These are phyloP conservation scores for Monosporozyma solicola DNA, from an alignment of 805 yeast species.

Conservation along the genomic window DNA sequence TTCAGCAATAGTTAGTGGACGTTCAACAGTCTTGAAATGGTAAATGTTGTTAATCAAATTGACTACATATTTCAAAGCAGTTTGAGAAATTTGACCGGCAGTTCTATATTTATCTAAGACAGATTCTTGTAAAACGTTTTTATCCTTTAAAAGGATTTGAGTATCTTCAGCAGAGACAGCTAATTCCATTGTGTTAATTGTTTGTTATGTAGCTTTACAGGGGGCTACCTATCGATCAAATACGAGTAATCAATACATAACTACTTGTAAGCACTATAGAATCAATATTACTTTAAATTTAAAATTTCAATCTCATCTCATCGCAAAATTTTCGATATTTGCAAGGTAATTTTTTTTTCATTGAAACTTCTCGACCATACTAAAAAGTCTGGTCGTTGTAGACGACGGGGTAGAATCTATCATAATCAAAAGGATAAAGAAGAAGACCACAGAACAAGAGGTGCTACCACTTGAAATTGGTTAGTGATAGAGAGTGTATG, in stretches of 20 bases:
- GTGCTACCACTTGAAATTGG: too few relatives aligned
- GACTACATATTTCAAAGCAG: slow-evolving; percentile 59
- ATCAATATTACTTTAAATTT: not conserved
- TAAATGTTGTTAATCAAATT: slow-evolving; percentile 64
- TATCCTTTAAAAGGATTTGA: slow-evolving; percentile 60
- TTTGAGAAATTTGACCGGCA: slow-evolving; percentile 85
- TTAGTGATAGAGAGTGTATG: too few relatives aligned
- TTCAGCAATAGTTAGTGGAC: slow-evolving; percentile 49
- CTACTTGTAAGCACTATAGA: not conserved
- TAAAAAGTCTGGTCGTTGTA: not conserved
- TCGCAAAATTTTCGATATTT: slow-evolving; percentile 5
- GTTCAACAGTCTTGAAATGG: slow-evolving; percentile 38
- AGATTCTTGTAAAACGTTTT: slow-evolving; percentile 52
- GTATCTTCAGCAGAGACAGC: slow-evolving; percentile 70
- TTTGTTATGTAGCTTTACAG: not conserved
- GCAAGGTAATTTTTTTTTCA: slow-evolving; percentile 3
- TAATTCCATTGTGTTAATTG: slow-evolving; percentile 45
- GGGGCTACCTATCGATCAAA: not conserved
- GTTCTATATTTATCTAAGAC: slow-evolving; percentile 75
- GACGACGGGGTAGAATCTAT: not conserved
- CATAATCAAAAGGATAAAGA: not conserved
- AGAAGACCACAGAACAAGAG: too few relatives aligned
- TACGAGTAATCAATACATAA: not conserved
- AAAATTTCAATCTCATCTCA: slow-evolving; percentile 12
- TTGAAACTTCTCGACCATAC: slow-evolving; percentile 3